phyloP scores from a whole-genome alignment of 2,329 filamentous ascomycete species.

The Penicillium sp. region DNA sequence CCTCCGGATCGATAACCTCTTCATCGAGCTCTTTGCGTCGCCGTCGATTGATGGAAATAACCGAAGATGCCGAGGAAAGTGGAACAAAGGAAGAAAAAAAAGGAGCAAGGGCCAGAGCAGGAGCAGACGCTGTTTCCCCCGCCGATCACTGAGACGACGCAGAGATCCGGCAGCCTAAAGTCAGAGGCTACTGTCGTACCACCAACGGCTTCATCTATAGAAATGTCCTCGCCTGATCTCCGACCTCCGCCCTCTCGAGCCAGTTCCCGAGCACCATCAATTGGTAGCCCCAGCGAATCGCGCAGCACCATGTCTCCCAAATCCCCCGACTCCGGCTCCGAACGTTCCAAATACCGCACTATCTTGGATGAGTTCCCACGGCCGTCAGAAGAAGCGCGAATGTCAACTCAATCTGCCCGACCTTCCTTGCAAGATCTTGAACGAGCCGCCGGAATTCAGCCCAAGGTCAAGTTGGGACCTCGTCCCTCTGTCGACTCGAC shows the following conservation, averaged over 20 bases:
- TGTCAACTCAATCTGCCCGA: constrained; percentile 42
- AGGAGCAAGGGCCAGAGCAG: constrained; percentile 45
- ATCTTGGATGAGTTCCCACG: constrained; percentile 38
- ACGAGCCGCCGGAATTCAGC: constrained; percentile 38
- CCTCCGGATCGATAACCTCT: constrained; percentile 80
- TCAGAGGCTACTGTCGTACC: constrained; percentile 38
- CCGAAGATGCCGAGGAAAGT: constrained; percentile 86
- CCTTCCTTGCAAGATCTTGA: constrained; percentile 47
- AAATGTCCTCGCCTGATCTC: constrained; percentile 15
- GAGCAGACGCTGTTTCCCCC: constrained; percentile 31
- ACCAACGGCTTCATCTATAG: constrained; percentile 15
- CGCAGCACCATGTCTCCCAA: constrained; percentile 17
- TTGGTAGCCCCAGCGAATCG: constrained; percentile 16
- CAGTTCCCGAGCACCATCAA: constrained; percentile 20
- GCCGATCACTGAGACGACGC: constrained; percentile 1
- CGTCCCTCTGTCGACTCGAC: constrained; percentile 67
- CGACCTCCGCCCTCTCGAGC: constrained; percentile 17
- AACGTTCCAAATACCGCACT: constrained; percentile 26
- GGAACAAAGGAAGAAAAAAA: constrained; percentile 50
- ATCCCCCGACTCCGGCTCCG: constrained; percentile 20
- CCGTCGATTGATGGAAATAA: constrained; percentile 82
- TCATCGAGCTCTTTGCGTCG: constrained; percentile 76
- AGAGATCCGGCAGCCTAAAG: constrained; percentile 30
- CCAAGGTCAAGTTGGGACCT: constrained; percentile 84
- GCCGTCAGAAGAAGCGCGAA: constrained; percentile 35